These are phyloP conservation scores for Blepharisma undulans DNA, from an alignment of 169 alveolate species.

Conservation along the genomic window DNA sequence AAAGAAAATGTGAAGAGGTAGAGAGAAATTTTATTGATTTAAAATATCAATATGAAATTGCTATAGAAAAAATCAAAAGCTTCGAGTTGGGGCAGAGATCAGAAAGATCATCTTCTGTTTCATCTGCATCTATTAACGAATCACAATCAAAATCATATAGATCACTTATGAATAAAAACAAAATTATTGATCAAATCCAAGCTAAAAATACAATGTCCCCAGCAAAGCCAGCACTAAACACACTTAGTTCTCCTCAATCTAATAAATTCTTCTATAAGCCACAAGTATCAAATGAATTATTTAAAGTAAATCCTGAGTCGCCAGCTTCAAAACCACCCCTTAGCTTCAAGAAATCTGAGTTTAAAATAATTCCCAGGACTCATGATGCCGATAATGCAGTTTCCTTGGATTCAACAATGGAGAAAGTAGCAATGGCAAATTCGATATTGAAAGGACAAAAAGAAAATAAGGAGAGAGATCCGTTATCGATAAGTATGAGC, in stretches of 20 bases:
- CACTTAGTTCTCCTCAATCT: not conserved
- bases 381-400: not conserved
- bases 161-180: not conserved
- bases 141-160: not conserved
- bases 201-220: not conserved
- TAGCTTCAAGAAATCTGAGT: not conserved
- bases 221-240: not conserved
- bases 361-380: not conserved
- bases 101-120: not conserved
- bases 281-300: not conserved
- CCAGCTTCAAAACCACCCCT: not conserved
- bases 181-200: not conserved
- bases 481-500: not conserved
- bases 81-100: not conserved
- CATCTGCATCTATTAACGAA: not conserved
- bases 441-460: not conserved
- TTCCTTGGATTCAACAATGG: not conserved
- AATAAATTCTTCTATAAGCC: not conserved
- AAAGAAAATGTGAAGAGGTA: not conserved
- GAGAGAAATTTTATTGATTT: not conserved
- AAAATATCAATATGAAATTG: not conserved
- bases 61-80: not conserved
- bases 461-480: not conserved
- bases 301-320: not conserved
- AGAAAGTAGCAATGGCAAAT: not conserved